Evolutionary conservation across 371 early-diverging fungal genomes (phyloP), one percentile per base, ranked within the genome.

Genomic region (Entomophthora muscae): DNA sequence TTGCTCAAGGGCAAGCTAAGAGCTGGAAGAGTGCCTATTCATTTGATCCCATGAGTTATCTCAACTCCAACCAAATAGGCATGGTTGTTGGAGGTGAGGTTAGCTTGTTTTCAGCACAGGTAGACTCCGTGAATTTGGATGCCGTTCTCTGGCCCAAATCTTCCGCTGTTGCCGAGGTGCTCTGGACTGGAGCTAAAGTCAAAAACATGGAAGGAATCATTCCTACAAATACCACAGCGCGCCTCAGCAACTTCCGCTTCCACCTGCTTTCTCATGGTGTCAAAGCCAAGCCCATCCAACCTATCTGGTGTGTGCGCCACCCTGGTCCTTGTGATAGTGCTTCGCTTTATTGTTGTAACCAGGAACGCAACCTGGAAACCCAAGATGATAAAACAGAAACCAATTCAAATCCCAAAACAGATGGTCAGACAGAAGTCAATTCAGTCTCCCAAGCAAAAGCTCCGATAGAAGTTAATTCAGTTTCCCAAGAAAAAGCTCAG

Each of bases 11-110:
- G 54, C 73, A 76, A 56, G 84, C 83, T 52, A 89, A 89, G 79
- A 75, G 78, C 28, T 88, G 88, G 88, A 84, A 85, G 75, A 79
- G 80, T 54, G 82, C 87, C 21, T 89, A 89, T 67, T 70, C 73
- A 42, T 89, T 77, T 67, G 86, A 88, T 59, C 76, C 32, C 1
- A 22, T 64, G n/a, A 64, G 64, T 12, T 68, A 70, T 62, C 29
- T 66, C 59, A 68, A 64, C 52, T 32, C 63, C 29, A 1, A 24
- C 0, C 63, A 69, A 63, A 58, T 63, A 12, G 66, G 72, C 64
- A 70, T 70, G 21, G 68, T 80, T 21, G 24, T 78, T 21, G 79
- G 78, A 55, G 77, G 73, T 12, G 83, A 83, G 62, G 85, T 77
- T 24, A 78, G 82, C 23, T 53, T 84, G 33, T 90, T 88, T 89